Percentiles rank a stretch among this genome's conserved stretches.
phyloP scores from a whole-genome alignment of 2,329 filamentous ascomycete species.

The Colletotrichum filicis region DNA sequence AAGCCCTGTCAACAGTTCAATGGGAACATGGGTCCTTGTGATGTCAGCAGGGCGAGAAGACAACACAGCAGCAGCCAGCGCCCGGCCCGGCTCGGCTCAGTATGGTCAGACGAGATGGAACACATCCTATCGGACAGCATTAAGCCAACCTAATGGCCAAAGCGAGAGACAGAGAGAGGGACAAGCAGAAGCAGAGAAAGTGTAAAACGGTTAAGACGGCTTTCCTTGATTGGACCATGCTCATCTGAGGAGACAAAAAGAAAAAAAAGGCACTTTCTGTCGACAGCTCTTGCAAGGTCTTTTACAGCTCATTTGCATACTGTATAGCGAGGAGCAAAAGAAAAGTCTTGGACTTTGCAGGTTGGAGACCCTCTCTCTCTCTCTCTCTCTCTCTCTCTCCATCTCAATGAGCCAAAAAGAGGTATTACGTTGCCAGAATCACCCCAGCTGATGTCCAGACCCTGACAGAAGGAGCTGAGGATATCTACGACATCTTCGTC shows the following conservation, averaged over 20 bases:
- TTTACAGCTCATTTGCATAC: neutral
- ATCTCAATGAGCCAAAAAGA: neutral
- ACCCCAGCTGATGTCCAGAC: neutral
- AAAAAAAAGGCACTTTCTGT: slow-evolving; percentile 12
- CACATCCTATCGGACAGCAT: neutral
- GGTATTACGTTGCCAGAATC: neutral
- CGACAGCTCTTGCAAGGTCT: neutral
- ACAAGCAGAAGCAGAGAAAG: neutral
- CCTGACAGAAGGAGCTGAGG: neutral
- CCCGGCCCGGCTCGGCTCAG: slow-evolving; percentile 10
- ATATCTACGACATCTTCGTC: neutral
- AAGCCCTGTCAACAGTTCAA: neutral
- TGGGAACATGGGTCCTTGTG: neutral
- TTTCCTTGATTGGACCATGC: neutral
- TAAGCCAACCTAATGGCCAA: neutral
- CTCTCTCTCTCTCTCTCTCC: neutral
- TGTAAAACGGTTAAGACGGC: neutral
- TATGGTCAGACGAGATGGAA: neutral
- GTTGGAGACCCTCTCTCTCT: neutral
- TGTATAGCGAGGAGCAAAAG: neutral
- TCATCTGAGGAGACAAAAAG: neutral
- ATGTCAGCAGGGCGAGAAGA: neutral
- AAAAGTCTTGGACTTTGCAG: neutral
- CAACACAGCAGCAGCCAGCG: neutral
- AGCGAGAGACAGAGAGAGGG: neutral